phyloP scores from a whole-genome alignment of 192 early-diverging fungal species.

The Radiomyces spectabilis region DNA sequence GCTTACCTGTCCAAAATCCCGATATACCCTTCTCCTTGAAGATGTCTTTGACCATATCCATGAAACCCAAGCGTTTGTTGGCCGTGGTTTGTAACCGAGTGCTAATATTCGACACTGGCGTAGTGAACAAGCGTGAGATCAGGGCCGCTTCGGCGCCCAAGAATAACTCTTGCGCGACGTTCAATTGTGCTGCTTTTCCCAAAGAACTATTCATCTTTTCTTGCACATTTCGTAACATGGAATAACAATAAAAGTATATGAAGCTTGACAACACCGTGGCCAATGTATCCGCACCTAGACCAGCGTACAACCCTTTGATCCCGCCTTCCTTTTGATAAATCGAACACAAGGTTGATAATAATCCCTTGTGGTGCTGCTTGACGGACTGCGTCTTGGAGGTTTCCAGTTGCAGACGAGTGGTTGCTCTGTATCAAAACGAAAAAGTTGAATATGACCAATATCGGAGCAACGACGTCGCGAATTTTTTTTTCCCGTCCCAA shows the following conservation, averaged over 20 bases:
- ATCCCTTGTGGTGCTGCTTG: not conserved
- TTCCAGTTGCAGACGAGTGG: constrained; percentile 22
- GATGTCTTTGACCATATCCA: constrained; percentile 25
- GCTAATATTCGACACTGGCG: constrained; percentile 40
- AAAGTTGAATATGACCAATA: not conserved
- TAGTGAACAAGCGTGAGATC: constrained; percentile 40
- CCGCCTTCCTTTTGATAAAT: constrained; percentile 32
- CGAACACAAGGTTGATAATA: constrained; percentile 4
- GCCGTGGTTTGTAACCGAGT: constrained; percentile 36
- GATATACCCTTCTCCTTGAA: constrained; percentile 35
- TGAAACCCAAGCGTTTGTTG: constrained; percentile 17
- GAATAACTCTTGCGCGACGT: constrained; percentile 38
- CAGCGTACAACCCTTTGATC: constrained; percentile 33
- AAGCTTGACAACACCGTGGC: constrained; percentile 43
- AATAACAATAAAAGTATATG: constrained; percentile 45
- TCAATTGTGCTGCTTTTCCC: constrained; percentile 26
- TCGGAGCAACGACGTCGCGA: not conserved
- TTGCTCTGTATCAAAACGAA: constrained; percentile 5
- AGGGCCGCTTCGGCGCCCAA: constrained; percentile 43
- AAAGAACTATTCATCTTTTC: constrained; percentile 24
- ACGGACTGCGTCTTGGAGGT: not conserved
- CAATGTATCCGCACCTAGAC: constrained; percentile 38
- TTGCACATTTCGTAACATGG: constrained; percentile 33
- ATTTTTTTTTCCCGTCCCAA: not conserved
- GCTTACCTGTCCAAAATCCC: constrained; percentile 39